These are phyloP conservation scores for Flaveria floridana DNA, from an alignment of 140 eudicot species.

Conservation along the genomic window DNA sequence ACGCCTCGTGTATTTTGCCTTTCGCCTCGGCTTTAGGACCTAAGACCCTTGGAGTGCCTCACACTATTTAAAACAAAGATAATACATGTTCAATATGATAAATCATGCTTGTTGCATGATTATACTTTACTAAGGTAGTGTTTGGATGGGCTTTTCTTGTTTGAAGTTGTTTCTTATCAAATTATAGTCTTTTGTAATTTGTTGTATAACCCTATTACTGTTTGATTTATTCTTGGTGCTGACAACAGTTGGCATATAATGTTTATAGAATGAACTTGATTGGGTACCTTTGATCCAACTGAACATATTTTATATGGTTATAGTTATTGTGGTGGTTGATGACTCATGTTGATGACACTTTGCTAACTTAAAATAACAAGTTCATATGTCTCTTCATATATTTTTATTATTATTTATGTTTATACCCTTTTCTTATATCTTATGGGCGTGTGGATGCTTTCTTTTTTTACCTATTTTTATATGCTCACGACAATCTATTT, in stretches of 20 bases:
- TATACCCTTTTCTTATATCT: background rate
- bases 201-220: conserved; percentile 9
- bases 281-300: conserved; percentile 16
- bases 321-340: conserved; percentile 23
- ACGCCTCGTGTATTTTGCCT: background rate
- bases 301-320: background rate
- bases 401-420: conserved; percentile 21
- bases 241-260: background rate
- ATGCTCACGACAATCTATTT: background rate
- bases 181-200: background rate
- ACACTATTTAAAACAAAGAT: background rate
- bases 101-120: background rate
- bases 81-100: background rate
- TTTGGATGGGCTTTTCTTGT: background rate
- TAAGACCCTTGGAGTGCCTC: background rate
- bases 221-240: background rate
- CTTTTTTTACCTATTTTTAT: conserved; percentile 14
- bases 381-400: conserved; percentile 22
- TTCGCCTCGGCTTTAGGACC: background rate
- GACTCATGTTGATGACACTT: conserved; percentile 16
- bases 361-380: conserved; percentile 16
- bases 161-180: background rate
- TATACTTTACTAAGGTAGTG: background rate
- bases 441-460: conserved; percentile 8
- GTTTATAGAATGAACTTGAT: background rate